Conservation (phyloP, 495 filamentous ascomycete genomes). For the Durotheca rogersii region DNA sequence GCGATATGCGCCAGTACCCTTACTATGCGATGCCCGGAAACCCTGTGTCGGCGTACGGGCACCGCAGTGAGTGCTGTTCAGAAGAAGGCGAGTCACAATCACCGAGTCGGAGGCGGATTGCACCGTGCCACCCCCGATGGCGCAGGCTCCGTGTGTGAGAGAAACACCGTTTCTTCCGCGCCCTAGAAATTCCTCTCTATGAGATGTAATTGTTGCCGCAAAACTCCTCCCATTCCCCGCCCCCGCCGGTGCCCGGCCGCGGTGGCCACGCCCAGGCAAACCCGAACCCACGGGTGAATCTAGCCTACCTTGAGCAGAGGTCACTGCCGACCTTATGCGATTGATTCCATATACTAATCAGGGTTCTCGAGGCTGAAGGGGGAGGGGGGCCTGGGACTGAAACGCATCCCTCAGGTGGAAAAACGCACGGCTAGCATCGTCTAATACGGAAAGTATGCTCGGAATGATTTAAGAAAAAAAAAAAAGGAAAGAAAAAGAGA, state of each 20-base stretch:
- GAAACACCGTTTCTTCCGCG: slow-evolving; percentile 28
- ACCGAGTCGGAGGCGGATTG: slow-evolving; percentile 13
- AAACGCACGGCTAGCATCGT: slow-evolving; percentile 17
- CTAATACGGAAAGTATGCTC: slow-evolving; percentile 8
- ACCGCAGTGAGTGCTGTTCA: slow-evolving; percentile 8
- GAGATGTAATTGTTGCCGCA: slow-evolving; percentile 25
- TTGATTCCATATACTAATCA: slow-evolving; percentile 24
- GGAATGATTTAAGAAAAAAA: too few species aligned
- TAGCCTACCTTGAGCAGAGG: slow-evolving; percentile 27
- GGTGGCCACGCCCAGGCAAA: slow-evolving; percentile 12
- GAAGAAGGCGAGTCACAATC: slow-evolving; percentile 24
- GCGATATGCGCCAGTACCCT: background rate
- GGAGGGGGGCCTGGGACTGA: slow-evolving; percentile 13
- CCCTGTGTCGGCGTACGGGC: slow-evolving; percentile 5
- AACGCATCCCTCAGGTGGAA: slow-evolving; percentile 22
- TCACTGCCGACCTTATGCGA: slow-evolving; percentile 10
- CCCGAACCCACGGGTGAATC: slow-evolving; percentile 23
- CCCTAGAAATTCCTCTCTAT: slow-evolving; percentile 32
- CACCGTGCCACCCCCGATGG: slow-evolving; percentile 20
- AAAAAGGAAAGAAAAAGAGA: too few species aligned
- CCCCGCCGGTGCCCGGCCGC: slow-evolving; percentile 18
- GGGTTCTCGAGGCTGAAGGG: slow-evolving; percentile 25
- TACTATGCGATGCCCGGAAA: background rate
- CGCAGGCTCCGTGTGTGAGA: slow-evolving; percentile 26
- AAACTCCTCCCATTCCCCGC: slow-evolving; percentile 25